These are phyloP conservation scores for Bertia moriformis DNA, from an alignment of 2,329 filamentous ascomycete genomes.

Conservation along the genomic window DNA sequence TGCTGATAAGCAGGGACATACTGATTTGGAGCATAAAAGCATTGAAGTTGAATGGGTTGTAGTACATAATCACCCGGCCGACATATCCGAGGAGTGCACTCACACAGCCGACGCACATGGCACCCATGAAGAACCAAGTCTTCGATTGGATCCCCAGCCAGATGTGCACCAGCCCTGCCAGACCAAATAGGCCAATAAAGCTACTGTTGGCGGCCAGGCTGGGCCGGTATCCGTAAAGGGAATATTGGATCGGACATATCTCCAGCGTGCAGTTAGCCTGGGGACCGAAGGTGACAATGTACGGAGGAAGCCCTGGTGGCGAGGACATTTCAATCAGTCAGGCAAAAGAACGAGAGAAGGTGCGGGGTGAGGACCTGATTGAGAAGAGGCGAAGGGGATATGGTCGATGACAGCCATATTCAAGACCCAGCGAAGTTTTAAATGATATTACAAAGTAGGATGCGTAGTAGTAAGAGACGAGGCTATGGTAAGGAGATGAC, in stretches of 20 bases:
- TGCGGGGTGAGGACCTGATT: too few relatives aligned
- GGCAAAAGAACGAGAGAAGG: too few relatives aligned
- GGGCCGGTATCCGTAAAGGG: slow-evolving; percentile 30
- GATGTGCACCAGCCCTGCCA: slow-evolving; percentile 28
- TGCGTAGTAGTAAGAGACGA: too few relatives aligned
- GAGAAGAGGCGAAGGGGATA: too few relatives aligned
- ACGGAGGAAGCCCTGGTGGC: neutral
- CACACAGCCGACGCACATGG: neutral
- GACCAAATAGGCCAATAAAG: slow-evolving; percentile 26
- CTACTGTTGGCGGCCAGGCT: slow-evolving; percentile 22
- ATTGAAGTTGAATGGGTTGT: neutral
- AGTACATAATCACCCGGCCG: neutral
- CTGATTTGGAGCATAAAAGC: neutral
- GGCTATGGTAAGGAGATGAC: too few relatives aligned
- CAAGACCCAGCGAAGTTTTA: too few relatives aligned
- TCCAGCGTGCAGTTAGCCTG: slow-evolving; percentile 32
- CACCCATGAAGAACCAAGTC: neutral
- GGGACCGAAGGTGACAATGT: slow-evolving; percentile 24
- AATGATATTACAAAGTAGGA: too few relatives aligned
- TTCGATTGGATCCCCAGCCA: slow-evolving; percentile 18
- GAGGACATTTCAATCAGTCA: too few relatives aligned
- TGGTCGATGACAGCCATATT: too few relatives aligned
- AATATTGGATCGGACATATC: slow-evolving; percentile 26
- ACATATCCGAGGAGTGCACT: neutral
- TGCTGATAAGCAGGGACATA: neutral